Evolutionary conservation across 2,329 filamentous ascomycete species (phyloP).

Genomic region (Colletotrichum graminicola): DNA sequence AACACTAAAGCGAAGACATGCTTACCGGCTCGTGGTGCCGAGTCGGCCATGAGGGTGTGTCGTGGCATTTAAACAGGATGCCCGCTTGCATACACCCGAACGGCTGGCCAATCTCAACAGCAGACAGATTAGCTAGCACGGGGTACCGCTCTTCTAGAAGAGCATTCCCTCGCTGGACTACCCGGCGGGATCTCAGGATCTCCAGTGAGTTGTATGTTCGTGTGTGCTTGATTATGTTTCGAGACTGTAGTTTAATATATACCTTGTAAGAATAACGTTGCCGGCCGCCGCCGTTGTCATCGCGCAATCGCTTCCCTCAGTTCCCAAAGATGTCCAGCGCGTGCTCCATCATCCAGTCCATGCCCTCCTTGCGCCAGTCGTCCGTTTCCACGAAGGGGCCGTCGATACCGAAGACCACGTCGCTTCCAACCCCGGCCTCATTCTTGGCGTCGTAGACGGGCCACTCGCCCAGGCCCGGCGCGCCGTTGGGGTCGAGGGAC

Average conservation of each 20-base stretch:
- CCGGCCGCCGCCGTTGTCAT: not conserved
- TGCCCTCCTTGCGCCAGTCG: conserved; percentile 48
- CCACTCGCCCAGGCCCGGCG: conserved; percentile 43
- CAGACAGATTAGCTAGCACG: not conserved
- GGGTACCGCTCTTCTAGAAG: not conserved
- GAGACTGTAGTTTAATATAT: not conserved
- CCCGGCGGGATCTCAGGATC: not conserved
- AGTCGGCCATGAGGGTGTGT: too few relatives aligned
- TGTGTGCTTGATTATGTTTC: not conserved
- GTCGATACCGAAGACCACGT: conserved; percentile 48
- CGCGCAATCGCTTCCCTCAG: conserved; percentile 37
- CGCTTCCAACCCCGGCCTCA: conserved; percentile 43
- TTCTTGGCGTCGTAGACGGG: conserved; percentile 45
- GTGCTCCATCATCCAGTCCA: conserved; percentile 49
- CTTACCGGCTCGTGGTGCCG: too few relatives aligned
- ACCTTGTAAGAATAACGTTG: not conserved
- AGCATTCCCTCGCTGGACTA: not conserved
- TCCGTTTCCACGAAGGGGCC: conserved; percentile 47
- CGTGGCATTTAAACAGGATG: too few relatives aligned
- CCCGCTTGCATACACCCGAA: not conserved
- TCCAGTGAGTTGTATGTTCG: not conserved
- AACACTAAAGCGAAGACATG: too few relatives aligned
- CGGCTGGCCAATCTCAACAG: not conserved
- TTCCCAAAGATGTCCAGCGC: conserved; percentile 47
- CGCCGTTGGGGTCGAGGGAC: conserved; percentile 47